Evolutionary conservation across 768 basidiomycete genomes (phyloP), one percentile per base, ranked within the genome.

Genomic region (Lentinula aciculospora): DNA sequence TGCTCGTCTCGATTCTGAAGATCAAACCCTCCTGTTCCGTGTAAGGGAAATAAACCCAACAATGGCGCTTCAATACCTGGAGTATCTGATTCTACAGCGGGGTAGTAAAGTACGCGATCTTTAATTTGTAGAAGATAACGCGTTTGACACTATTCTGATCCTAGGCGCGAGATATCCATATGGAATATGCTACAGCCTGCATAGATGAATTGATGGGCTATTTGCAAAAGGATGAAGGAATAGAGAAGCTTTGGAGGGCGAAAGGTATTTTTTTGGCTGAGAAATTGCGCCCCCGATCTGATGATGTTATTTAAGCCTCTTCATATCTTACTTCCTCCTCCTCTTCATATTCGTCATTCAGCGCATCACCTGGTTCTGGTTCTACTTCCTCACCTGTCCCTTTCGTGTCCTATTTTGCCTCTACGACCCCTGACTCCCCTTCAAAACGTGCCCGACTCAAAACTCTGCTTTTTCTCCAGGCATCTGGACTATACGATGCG

Each of bases 381-480:
- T 56, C 67, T 3, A 69, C 71, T 0, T 60, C 67, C 45, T 61
- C 42, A 57, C 66, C 50, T 36, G 23, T 36, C 27, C 60, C 67
- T 25, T 90, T 87, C 69, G 66, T 92, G 6, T 78, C 84, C 4
- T 92, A 93, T 70, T 87, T 95, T 61, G 78, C 86, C 3, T 84
- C 88, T n/a, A 88, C 88, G 23, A 90, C 92, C 3, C 92, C 92
- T 1, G 82, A 90, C 57, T 89, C 91, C 0, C 78, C 80, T 15
- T 79, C 84, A 58, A 94, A 94, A 68, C 81, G 81, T 19, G 73
- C 75, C 1, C 82, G 93, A 25, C 77, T 96, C 61, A 92, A 89
- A 67, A 76, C 83, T 0, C 73, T 87, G n/a, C 73, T 96, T 1
- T 86, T 94, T 64, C 76, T 98, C 0, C 89, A 94, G 62, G 86